Evolutionary conservation across 352 stramenopile genomes (phyloP).

Genomic region (Phytophthora fragariaefolia): DNA sequence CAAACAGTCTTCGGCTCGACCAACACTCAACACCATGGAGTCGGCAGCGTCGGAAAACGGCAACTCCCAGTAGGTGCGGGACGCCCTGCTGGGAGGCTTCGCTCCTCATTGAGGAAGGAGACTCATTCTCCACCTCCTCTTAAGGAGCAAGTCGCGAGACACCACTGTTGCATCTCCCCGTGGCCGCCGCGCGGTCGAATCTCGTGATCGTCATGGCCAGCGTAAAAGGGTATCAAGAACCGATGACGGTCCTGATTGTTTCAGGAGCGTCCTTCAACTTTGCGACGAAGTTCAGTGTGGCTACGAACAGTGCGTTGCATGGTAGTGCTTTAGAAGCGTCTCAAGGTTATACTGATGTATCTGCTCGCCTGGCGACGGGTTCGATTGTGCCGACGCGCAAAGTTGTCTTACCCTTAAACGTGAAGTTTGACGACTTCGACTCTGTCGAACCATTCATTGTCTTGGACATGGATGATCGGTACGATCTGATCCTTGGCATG

Average conservation of each 20-base stretch:
- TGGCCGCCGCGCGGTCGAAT: not conserved
- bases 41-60: not conserved
- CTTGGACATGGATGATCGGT: too few relatives aligned
- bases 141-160: not conserved
- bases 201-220: not conserved
- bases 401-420: not conserved
- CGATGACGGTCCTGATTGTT: not conserved
- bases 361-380: not conserved
- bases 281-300: not conserved
- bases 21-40: not conserved
- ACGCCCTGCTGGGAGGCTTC: constrained; percentile 5
- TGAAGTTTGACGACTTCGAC: too few relatives aligned
- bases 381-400: not conserved
- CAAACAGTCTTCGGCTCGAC: too few relatives aligned
- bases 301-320: too few relatives aligned
- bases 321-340: constrained; percentile 1
- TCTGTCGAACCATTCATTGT: too few relatives aligned
- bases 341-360: constrained; percentile 1
- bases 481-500: too few relatives aligned
- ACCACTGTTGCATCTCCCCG: not conserved
- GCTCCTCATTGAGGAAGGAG: too few relatives aligned
- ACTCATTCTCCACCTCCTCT: not conserved
- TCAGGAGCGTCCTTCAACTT: too few relatives aligned
- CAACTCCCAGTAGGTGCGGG: not conserved
- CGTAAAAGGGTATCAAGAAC: constrained; percentile 2